Conservation (phyloP, 1,284 basidiomycete genomes). For the Psilocybe mexicana region DNA sequence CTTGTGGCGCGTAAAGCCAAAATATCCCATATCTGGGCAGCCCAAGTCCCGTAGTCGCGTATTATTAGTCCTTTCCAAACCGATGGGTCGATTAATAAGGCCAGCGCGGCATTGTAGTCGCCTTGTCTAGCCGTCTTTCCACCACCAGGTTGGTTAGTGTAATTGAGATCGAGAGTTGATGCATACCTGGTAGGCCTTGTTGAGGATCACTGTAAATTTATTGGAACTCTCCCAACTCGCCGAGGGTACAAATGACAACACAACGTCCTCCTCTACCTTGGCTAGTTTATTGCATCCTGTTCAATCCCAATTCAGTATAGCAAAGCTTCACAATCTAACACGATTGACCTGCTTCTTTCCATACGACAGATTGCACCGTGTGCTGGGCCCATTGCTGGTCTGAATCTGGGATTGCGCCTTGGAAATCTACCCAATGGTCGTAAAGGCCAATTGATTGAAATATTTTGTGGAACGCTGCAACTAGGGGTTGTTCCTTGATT, state of each 20-base stretch:
- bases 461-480: conserved; percentile 66
- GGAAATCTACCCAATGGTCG: conserved; percentile 66
- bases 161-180: background rate
- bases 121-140: conserved; percentile 68
- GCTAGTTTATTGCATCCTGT: conserved; percentile 70
- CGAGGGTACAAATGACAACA: conserved; percentile 62
- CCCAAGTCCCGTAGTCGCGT: conserved; percentile 68
- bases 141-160: background rate
- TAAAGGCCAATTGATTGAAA: conserved; percentile 67
- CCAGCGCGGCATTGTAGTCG: conserved; percentile 58
- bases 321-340: background rate
- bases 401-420: conserved; percentile 48
- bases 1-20: conserved; percentile 66
- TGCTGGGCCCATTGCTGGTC: conserved; percentile 71
- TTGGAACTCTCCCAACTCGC: conserved; percentile 58
- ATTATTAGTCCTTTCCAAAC: conserved; percentile 69
- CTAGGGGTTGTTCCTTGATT: conserved; percentile 70
- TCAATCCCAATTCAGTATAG: background rate
- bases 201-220: conserved; percentile 48
- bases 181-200: conserved; percentile 22
- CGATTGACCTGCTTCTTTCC: conserved; percentile 63
- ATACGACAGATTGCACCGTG: conserved; percentile 69
- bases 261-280: conserved; percentile 65
- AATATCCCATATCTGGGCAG: conserved; percentile 73
- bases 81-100: conserved; percentile 64